Evolutionary conservation across 2,329 filamentous ascomycete species (phyloP).

Genomic region (Botrytis aclada): DNA sequence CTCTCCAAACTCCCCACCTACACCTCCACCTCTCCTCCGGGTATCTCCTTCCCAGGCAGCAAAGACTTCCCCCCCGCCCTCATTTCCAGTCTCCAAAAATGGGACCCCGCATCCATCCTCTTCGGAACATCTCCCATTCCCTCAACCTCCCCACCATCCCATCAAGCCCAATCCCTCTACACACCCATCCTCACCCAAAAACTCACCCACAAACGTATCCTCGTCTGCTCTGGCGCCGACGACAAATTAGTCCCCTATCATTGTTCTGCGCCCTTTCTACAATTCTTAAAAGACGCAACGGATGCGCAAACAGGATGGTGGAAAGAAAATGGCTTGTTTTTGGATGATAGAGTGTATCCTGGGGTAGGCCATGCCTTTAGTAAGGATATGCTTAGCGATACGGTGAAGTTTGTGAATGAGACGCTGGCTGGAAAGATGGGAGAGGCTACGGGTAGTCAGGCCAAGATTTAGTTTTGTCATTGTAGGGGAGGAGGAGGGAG

Average conservation of each 20-base stretch:
- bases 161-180: conserved; percentile 47
- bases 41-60: conserved; percentile 69
- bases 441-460: neutral
- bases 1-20: conserved; percentile 64
- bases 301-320: conserved; percentile 45
- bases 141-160: conserved; percentile 34
- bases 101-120: conserved; percentile 74
- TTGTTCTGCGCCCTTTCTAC: conserved; percentile 57
- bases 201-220: conserved; percentile 60
- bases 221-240: conserved; percentile 61
- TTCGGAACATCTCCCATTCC: conserved; percentile 50
- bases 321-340: conserved; percentile 50
- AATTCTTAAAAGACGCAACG: conserved; percentile 56
- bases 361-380: conserved; percentile 69
- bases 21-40: conserved; percentile 52
- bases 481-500: too few relatives aligned
- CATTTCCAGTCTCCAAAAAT: conserved; percentile 57
- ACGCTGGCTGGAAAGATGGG: conserved; percentile 20
- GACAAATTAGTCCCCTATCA: conserved; percentile 73
- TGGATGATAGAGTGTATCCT: conserved; percentile 66
- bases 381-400: conserved; percentile 62
- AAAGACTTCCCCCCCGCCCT: conserved; percentile 71
- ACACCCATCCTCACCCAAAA: conserved; percentile 46
- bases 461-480: conserved; percentile 26
- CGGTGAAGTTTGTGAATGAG: conserved; percentile 60